phyloP scores from a whole-genome alignment of 2,329 filamentous ascomycete species.

The Alternaria angustiovoidea region DNA sequence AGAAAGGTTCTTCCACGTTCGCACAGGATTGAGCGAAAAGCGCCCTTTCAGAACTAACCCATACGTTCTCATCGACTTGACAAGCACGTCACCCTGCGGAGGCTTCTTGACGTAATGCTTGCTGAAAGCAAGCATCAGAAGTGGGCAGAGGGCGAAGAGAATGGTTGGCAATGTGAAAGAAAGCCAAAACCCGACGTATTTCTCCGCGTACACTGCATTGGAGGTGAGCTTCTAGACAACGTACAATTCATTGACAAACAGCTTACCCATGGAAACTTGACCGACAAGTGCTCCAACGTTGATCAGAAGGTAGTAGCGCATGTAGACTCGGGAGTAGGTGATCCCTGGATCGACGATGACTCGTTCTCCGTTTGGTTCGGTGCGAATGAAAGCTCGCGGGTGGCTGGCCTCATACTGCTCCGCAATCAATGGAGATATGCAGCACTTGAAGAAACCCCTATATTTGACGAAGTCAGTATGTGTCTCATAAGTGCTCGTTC shows the following conservation, averaged over 20 bases:
- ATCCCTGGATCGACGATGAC: slow-evolving; percentile 73
- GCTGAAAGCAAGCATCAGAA: slow-evolving; percentile 56
- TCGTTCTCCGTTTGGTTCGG: slow-evolving; percentile 65
- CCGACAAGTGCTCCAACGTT: slow-evolving; percentile 70
- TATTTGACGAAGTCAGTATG: not conserved
- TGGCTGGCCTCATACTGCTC: slow-evolving; percentile 70
- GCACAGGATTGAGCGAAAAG: slow-evolving; percentile 66
- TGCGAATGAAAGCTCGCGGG: slow-evolving; percentile 58
- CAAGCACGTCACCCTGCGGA: slow-evolving; percentile 74
- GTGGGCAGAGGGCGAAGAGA: slow-evolving; percentile 68
- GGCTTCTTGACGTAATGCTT: slow-evolving; percentile 56
- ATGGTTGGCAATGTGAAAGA: slow-evolving; percentile 71
- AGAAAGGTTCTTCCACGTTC: slow-evolving; percentile 59
- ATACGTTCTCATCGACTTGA: slow-evolving; percentile 70
- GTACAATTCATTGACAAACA: not conserved
- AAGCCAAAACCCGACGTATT: slow-evolving; percentile 77
- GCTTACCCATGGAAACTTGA: slow-evolving; percentile 65
- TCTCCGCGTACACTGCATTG: slow-evolving; percentile 69
- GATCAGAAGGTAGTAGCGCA: slow-evolving; percentile 76
- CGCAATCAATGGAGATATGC: slow-evolving; percentile 68
- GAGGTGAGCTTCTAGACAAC: not conserved
- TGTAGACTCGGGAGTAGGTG: slow-evolving; percentile 71
- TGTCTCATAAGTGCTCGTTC: not conserved
- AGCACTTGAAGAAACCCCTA: slow-evolving; percentile 52
- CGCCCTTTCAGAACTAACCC: slow-evolving; percentile 67